Percentiles rank a stretch among this genome's conserved stretches.
Evolutionary conservation across 23 red algal genomes (phyloP).

Genomic region (Cyanidioschyzon merolae): DNA sequence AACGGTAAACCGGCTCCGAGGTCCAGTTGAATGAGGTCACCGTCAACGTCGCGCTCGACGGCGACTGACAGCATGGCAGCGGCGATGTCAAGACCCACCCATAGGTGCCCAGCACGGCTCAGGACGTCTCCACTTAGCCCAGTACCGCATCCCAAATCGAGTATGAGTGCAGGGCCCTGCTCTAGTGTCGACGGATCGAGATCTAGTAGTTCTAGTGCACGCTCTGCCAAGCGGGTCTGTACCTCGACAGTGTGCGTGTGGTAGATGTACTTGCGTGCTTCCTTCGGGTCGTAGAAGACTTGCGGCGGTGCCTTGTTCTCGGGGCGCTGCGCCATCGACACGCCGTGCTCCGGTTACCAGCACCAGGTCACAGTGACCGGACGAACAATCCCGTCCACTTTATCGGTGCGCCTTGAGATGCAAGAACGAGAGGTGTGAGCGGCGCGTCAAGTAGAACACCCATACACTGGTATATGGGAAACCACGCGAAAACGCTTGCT

Average conservation of each 20-base stretch:
- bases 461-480: no score
- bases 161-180: constrained; percentile 20
- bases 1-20: constrained; percentile 62
- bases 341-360: no score
- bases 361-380: no score
- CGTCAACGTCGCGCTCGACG: constrained; percentile 42
- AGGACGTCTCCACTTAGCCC: constrained; percentile 69
- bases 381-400: no score
- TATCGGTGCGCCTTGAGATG: no score
- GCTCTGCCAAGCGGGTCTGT: constrained; percentile 51
- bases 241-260: constrained; percentile 50
- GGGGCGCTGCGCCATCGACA: constrained; percentile 35
- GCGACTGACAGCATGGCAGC: constrained; percentile 60
- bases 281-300: constrained; percentile 51
- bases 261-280: constrained; percentile 69
- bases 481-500: no score
- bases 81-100: constrained; percentile 78
- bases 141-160: constrained; percentile 83
- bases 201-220: constrained; percentile 63
- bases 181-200: not conserved
- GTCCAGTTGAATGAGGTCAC: constrained; percentile 51
- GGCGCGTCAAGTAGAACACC: no score
- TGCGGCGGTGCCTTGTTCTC: constrained; percentile 61
- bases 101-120: constrained; percentile 48
- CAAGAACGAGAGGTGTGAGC: no score